Evolutionary conservation across 345 rosid genomes (phyloP), one percentile per base, ranked within the genome.

Genomic region (Hypericum androsaemum): DNA sequence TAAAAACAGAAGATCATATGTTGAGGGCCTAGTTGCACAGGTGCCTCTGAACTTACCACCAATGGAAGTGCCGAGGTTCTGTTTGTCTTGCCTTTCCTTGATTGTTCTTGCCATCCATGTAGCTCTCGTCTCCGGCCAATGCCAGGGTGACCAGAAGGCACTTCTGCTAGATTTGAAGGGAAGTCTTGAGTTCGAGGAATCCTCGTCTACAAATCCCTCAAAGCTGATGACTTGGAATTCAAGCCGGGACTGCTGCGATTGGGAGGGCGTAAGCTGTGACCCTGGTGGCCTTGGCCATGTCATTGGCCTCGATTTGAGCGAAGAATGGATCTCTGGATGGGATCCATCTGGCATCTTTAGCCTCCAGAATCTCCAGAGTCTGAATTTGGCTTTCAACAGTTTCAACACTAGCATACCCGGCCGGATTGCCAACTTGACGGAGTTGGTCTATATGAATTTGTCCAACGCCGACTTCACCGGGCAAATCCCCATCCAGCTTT

Each of bases 261-360:
- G 32, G 32, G 32, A 22, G 32, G 32, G 32, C 2, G 32, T 22
- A 1, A 22, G 32, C 32, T 22, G 32, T 22, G 32, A 22, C 32
- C 4, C 32, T 22, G 32, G 41, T 43, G 75, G 53, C 37, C 53
- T 49, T 9, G 53, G 71, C 45, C 61, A 9, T 36, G 80, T 81
- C 22, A 52, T 32, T 15, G 73, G 59, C 1, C 66, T 82, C 6
- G 64, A 79, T 60, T 62, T 82, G 63, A 74, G 73, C 61, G 14
- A 10, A 3, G 68, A 77, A 50, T 47, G 12, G 1, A 71, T 74
- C 57, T 52, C 43, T 0, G 70, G 74, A 2, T 77, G 71, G 47
- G 12, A 79, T 37, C 52, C 82, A 12, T 54, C 52, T 14, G 53
- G 47, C n/a, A 63, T 82, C n/a, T 77, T 77, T 57, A 6, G 14